Percentiles rank a stretch among this genome's conserved stretches.
Evolutionary conservation across 805 yeast genomes (phyloP).

Genomic region (Blastobotrys attinorum): DNA sequence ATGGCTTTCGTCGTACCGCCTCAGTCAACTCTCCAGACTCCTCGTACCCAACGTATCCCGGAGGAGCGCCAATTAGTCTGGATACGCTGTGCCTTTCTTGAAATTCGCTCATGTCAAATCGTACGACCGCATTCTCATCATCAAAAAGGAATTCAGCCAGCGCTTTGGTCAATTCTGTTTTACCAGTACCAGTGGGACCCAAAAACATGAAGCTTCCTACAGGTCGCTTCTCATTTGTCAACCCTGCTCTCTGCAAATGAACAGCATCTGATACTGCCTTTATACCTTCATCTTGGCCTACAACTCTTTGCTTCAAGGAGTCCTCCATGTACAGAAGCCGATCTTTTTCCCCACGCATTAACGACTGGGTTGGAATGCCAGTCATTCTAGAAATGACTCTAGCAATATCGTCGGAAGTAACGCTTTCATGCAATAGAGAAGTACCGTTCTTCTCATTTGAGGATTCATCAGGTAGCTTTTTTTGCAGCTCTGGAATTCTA

Average conservation of each 20-base stretch:
- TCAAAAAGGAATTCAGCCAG: constrained; percentile 88
- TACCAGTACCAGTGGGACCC: constrained; percentile 99
- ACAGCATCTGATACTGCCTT: constrained; percentile 88
- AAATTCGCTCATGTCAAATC: constrained; percentile 97
- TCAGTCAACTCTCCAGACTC: constrained; percentile 92
- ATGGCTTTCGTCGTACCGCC: constrained; percentile 92
- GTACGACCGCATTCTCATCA: constrained; percentile 73
- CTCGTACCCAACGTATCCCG: constrained; percentile 95
- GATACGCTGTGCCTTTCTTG: constrained; percentile 91
- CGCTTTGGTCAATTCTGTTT: constrained; percentile 90
- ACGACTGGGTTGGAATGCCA: constrained; percentile 86
- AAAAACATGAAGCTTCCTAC: constrained; percentile 94
- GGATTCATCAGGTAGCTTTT: constrained; percentile 48
- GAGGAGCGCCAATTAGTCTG: constrained; percentile 93
- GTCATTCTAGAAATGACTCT: constrained; percentile 89
- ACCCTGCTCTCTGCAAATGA: constrained; percentile 91
- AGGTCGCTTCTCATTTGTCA: constrained; percentile 89
- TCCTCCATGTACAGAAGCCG: constrained; percentile 82
- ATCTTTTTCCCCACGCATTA: constrained; percentile 92
- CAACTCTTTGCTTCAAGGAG: constrained; percentile 65
- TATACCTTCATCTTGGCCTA: constrained; percentile 95
- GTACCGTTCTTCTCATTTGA: constrained; percentile 35
- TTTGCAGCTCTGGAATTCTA: constrained; percentile 72
- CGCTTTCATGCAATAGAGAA: constrained; percentile 74
- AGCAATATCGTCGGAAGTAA: constrained; percentile 90